phyloP scores from a whole-genome alignment of 1,139 yeast genomes.

The Yamadazyma kanchanaburiensis region DNA sequence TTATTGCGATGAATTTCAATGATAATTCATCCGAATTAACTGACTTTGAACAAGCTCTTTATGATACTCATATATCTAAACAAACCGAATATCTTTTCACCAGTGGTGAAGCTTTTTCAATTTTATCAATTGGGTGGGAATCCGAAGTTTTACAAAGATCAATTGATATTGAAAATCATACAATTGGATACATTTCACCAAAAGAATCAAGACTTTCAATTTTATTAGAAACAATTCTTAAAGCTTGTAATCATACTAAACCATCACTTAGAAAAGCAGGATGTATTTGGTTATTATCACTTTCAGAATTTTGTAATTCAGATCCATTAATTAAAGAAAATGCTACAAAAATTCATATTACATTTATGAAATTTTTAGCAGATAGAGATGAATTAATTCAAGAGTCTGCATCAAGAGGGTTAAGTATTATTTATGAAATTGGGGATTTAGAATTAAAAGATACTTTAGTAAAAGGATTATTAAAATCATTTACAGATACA shows the following conservation, averaged over 20 bases:
- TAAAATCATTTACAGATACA: constrained; percentile 76
- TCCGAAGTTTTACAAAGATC: constrained; percentile 53
- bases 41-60: constrained; percentile 44
- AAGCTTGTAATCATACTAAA: constrained; percentile 58
- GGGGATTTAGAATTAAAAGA: constrained; percentile 72
- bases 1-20: constrained; percentile 29
- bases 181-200: constrained; percentile 15
- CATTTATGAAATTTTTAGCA: constrained; percentile 72
- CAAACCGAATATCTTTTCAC: constrained; percentile 72
- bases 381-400: constrained; percentile 83
- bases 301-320: constrained; percentile 71
- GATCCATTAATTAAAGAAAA: constrained; percentile 37
- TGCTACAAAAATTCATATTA: constrained; percentile 59
- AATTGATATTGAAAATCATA: constrained; percentile 46
- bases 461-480: constrained; percentile 67
- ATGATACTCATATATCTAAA: constrained; percentile 61
- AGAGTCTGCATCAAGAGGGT: constrained; percentile 88
- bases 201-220: constrained; percentile 23
- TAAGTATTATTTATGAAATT: constrained; percentile 75
- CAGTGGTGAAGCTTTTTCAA: constrained; percentile 79
- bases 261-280: constrained; percentile 74
- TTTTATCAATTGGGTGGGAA: constrained; percentile 74
- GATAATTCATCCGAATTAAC: constrained; percentile 17
- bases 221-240: constrained; percentile 47
- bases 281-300: constrained; percentile 81